Conservation (phyloP, 148 eudicot species). For the Arctostaphylos glauca region DNA sequence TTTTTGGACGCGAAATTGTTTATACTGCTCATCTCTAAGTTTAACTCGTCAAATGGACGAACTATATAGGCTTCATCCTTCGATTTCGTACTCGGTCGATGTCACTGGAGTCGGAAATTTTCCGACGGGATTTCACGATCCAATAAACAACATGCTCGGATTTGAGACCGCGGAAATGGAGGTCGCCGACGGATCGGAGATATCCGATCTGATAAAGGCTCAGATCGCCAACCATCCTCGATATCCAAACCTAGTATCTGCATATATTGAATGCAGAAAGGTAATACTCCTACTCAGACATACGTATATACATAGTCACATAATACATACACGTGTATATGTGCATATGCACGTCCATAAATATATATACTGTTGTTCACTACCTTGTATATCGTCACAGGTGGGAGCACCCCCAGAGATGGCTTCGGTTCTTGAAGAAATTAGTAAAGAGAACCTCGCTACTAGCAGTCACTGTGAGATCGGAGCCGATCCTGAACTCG, state of each 20-base stretch:
- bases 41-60: constrained; percentile 27
- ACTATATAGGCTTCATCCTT: constrained; percentile 31
- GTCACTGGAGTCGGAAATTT: neutral
- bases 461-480: neutral
- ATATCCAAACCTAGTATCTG: constrained; percentile 40
- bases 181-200: constrained; percentile 18
- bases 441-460: constrained; percentile 11
- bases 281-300: constrained; percentile 15
- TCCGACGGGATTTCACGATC: neutral
- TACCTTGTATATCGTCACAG: neutral
- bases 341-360: neutral
- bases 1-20: neutral
- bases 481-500: constrained; percentile 29
- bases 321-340: neutral
- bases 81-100: constrained; percentile 25
- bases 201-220: constrained; percentile 37
- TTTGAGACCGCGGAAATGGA: constrained; percentile 12
- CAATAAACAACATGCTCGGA: neutral
- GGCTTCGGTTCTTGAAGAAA: constrained; percentile 19
- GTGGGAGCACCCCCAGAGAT: constrained; percentile 30
- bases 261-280: constrained; percentile 41
- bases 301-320: neutral
- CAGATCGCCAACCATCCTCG: constrained; percentile 52
- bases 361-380: neutral
- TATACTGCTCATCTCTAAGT: neutral